Conservation (phyloP, 257 asterid genomes). For the Cordia subcordata region DNA sequence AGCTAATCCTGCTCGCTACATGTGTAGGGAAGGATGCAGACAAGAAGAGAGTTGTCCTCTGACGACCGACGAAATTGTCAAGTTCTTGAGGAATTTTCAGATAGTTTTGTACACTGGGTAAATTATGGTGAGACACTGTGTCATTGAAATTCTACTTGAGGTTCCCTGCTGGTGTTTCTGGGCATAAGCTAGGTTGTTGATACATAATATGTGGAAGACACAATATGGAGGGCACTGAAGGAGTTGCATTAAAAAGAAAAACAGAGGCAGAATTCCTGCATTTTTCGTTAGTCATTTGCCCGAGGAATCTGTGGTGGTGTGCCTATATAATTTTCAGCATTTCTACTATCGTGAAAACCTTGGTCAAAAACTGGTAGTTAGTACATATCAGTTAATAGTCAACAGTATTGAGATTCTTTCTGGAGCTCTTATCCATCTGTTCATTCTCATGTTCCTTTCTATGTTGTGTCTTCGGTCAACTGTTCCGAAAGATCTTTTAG, state of each 20-base stretch:
- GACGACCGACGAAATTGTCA: conserved; percentile 41
- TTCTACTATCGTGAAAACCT: conserved; percentile 30
- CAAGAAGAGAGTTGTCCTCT: conserved; percentile 33
- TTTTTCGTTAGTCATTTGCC: conserved; percentile 24
- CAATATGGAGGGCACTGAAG: conserved; percentile 8
- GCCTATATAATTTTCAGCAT: conserved; percentile 17
- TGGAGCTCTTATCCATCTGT: conserved; percentile 21
- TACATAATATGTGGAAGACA: not conserved
- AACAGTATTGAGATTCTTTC: conserved; percentile 44
- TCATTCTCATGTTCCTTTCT: conserved; percentile 4
- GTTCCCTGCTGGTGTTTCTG: conserved; percentile 2
- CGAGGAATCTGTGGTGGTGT: conserved; percentile 2
- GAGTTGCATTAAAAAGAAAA: conserved; percentile 23
- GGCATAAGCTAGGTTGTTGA: too few relatives aligned
- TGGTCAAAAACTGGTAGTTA: conserved; percentile 26
- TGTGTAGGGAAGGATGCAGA: conserved; percentile 49
- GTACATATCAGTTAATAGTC: conserved; percentile 60
- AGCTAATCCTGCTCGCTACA: not conserved
- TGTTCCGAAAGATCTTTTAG: conserved; percentile 26
- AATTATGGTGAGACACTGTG: conserved; percentile 63
- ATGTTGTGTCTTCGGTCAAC: conserved; percentile 6
- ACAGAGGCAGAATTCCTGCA: conserved; percentile 21
- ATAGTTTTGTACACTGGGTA: conserved; percentile 80
- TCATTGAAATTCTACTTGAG: conserved; percentile 38
- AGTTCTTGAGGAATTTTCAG: conserved; percentile 77